Evolutionary conservation across 2,329 filamentous ascomycete species (phyloP).

Genomic region (Dothideomycetes sp.): DNA sequence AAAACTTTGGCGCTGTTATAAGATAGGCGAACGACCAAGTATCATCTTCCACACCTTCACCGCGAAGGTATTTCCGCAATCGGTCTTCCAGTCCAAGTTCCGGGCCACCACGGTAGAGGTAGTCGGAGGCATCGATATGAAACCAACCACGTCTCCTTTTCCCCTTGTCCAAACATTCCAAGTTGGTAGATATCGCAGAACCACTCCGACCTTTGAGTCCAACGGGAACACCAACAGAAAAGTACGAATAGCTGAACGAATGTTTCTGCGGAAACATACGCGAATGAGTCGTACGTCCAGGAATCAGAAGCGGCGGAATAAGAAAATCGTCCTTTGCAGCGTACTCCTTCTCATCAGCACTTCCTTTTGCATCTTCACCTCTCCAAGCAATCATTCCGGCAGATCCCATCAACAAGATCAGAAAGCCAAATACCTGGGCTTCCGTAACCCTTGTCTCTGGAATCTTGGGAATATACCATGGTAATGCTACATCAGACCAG

Average conservation of each 20-base stretch:
- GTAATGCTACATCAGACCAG: too few relatives aligned
- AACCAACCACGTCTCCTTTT: slow-evolving; percentile 43
- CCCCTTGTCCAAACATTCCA: slow-evolving; percentile 17
- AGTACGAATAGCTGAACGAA: slow-evolving; percentile 61
- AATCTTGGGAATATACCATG: too few relatives aligned
- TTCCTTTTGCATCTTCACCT: neutral
- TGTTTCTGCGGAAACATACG: slow-evolving; percentile 60
- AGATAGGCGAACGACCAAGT: slow-evolving; percentile 61
- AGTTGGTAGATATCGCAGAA: slow-evolving; percentile 45
- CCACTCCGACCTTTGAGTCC: slow-evolving; percentile 49
- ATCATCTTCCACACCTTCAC: slow-evolving; percentile 44
- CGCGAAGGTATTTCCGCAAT: slow-evolving; percentile 48
- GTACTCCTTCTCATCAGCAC: neutral
- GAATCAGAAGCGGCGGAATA: slow-evolving; percentile 48
- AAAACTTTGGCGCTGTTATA: slow-evolving; percentile 58
- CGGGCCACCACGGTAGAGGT: slow-evolving; percentile 48
- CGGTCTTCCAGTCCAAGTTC: slow-evolving; percentile 53
- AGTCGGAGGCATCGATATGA: slow-evolving; percentile 50
- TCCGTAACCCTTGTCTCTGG: slow-evolving; percentile 6
- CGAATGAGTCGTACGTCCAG: slow-evolving; percentile 55
- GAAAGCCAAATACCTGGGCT: neutral
- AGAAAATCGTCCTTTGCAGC: slow-evolving; percentile 24
- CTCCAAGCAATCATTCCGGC: slow-evolving; percentile 9
- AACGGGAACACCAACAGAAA: slow-evolving; percentile 59
- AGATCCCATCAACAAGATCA: slow-evolving; percentile 4